Evolutionary conservation across 257 asterid genomes (phyloP).

Genomic region (Penstemon barbatus): DNA sequence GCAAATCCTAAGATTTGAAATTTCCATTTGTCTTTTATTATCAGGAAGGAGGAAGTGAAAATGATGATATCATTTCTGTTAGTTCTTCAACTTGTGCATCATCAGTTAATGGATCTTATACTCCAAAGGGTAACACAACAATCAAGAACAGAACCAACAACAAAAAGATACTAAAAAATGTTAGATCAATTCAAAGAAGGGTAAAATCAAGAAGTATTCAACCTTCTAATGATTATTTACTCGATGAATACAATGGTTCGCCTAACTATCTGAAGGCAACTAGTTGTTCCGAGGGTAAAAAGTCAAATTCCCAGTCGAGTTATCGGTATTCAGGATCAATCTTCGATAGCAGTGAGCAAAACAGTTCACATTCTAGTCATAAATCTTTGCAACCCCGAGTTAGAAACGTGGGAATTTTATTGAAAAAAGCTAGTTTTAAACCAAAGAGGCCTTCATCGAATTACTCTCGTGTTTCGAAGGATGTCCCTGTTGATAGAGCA

Average conservation of each 20-base stretch:
- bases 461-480: conserved; percentile 36
- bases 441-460: conserved; percentile 40
- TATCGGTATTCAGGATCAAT: conserved; percentile 38
- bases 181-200: conserved; percentile 48
- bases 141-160: conserved; percentile 29
- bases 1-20: background rate
- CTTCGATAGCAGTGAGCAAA: conserved; percentile 39
- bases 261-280: conserved; percentile 49
- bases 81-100: conserved; percentile 62
- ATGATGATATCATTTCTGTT: conserved; percentile 48
- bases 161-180: conserved; percentile 30
- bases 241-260: conserved; percentile 33
- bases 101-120: conserved; percentile 26
- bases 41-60: conserved; percentile 61
- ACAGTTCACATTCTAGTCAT: conserved; percentile 27
- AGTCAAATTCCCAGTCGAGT: conserved; percentile 36
- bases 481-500: conserved; percentile 46
- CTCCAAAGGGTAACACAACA: conserved; percentile 12
- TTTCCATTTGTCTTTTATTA: background rate
- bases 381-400: conserved; percentile 26
- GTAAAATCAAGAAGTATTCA: conserved; percentile 39
- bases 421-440: conserved; percentile 63
- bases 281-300: conserved; percentile 45
- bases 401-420: conserved; percentile 48
- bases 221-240: conserved; percentile 34